Conservation (phyloP, 306 rosid genomes). For the Betula pendula region DNA sequence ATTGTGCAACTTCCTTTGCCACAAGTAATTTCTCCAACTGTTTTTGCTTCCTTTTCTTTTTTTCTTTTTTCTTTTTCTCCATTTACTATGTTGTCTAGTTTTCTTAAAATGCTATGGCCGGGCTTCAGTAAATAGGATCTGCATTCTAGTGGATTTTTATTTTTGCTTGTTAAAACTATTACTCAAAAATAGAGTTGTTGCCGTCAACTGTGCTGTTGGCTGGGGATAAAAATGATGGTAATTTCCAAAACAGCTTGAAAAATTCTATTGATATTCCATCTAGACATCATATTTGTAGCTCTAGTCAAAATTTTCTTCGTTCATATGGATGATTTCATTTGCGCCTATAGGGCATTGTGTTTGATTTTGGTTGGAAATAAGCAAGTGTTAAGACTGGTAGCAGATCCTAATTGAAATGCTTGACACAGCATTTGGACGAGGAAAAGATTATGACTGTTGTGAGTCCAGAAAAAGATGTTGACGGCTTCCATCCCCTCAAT, state of each 20-base stretch:
- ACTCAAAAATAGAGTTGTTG: not conserved
- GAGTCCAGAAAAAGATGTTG: constrained; percentile 33
- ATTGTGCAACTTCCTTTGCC: constrained; percentile 67
- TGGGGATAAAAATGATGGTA: not conserved
- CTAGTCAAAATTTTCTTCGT: constrained; percentile 2
- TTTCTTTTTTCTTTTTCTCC: not conserved
- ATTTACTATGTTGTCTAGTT: not conserved
- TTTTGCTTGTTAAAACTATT: not conserved
- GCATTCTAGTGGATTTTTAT: not conserved
- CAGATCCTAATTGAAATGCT: not conserved
- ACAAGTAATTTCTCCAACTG: constrained; percentile 31
- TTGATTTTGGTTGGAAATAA: not conserved
- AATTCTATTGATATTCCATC: not conserved
- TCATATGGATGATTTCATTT: not conserved
- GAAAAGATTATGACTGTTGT: constrained; percentile 23
- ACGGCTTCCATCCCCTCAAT: constrained; percentile 36
- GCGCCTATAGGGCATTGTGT: constrained; percentile 1
- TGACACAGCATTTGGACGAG: constrained; percentile 32
- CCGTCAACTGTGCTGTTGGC: not conserved
- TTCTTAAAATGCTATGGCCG: not conserved
- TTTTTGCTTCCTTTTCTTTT: not conserved
- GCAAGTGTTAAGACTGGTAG: not conserved
- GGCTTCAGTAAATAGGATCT: not conserved
- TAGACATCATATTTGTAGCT: not conserved
- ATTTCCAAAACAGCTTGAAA: not conserved